phyloP scores from a whole-genome alignment of 495 filamentous ascomycete species.

The Penicillium pancosmium region DNA sequence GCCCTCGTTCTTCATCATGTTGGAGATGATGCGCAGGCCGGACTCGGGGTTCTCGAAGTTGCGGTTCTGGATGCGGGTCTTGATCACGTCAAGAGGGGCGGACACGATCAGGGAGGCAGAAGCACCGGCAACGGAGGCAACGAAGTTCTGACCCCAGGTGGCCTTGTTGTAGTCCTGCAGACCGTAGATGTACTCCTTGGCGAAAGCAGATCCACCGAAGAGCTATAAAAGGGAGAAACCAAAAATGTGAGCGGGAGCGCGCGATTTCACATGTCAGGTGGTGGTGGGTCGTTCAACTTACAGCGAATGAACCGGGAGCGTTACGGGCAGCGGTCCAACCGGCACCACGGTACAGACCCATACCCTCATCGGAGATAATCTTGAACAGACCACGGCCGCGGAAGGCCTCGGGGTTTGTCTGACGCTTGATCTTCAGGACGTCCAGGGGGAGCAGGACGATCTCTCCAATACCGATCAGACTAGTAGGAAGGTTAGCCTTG shows the following conservation, averaged over 20 bases:
- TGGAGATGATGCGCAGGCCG: constrained; percentile 84
- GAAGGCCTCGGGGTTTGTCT: constrained; percentile 99
- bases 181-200: constrained; percentile 91
- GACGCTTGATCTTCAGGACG: constrained; percentile 98
- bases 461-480: constrained; percentile 95
- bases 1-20: constrained; percentile 91
- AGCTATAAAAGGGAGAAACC: constrained; percentile 58
- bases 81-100: constrained; percentile 96
- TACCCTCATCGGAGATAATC: constrained; percentile 92
- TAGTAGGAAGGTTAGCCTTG: constrained; percentile 27
- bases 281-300: constrained; percentile 49
- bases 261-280: constrained; percentile 10
- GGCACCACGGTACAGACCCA: constrained; percentile 94
- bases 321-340: constrained; percentile 98
- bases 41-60: constrained; percentile 98
- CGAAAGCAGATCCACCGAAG: constrained; percentile 96
- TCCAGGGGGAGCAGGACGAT: constrained; percentile 94
- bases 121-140: constrained; percentile 92
- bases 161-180: constrained; percentile 93
- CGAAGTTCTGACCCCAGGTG: constrained; percentile 94
- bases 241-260: too few species aligned
- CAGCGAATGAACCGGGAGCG: constrained; percentile 94
- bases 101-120: constrained; percentile 91
- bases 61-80: constrained; percentile 98
- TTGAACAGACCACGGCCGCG: constrained; percentile 86